Conservation (phyloP, 768 basidiomycete species). For the Boletus edulis region DNA sequence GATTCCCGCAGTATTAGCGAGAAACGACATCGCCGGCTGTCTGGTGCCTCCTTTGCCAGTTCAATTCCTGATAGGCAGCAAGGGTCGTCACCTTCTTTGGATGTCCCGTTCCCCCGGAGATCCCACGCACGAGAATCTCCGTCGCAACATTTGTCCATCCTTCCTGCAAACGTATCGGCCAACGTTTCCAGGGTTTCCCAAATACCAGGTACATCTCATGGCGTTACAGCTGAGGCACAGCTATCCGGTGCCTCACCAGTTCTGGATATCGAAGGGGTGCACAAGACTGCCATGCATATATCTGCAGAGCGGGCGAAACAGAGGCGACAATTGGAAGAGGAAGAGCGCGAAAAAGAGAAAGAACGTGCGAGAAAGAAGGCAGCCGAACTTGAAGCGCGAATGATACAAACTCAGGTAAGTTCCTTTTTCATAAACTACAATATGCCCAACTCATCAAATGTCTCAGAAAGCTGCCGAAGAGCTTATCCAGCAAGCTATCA, state of each 20-base stretch:
- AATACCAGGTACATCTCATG: constrained; percentile 44
- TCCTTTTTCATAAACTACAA: constrained; percentile 4
- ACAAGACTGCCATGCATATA: constrained; percentile 76
- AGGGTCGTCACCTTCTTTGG: constrained; percentile 20
- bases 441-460: constrained; percentile 2
- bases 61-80: constrained; percentile 21
- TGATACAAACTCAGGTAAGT: constrained; percentile 38
- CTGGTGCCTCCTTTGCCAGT: constrained; percentile 20
- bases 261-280: constrained; percentile 60
- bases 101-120: constrained; percentile 24
- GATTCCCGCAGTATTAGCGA: constrained; percentile 20
- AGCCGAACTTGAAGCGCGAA: constrained; percentile 66
- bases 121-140: constrained; percentile 46
- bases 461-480: constrained; percentile 37
- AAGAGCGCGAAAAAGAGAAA: constrained; percentile 73
- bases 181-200: constrained; percentile 31
- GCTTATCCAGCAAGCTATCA: constrained; percentile 48
- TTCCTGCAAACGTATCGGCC: constrained; percentile 12
- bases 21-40: constrained; percentile 22
- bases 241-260: constrained; percentile 23
- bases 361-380: constrained; percentile 83
- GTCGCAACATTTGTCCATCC: constrained; percentile 32
- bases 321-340: constrained; percentile 79
- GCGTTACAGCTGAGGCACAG: constrained; percentile 36
- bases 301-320: constrained; percentile 83